Percentiles rank a stretch among this genome's conserved stretches.
These are phyloP conservation scores for Psilocybe sp. DNA, from an alignment of 768 basidiomycete species.

Conservation along the genomic window DNA sequence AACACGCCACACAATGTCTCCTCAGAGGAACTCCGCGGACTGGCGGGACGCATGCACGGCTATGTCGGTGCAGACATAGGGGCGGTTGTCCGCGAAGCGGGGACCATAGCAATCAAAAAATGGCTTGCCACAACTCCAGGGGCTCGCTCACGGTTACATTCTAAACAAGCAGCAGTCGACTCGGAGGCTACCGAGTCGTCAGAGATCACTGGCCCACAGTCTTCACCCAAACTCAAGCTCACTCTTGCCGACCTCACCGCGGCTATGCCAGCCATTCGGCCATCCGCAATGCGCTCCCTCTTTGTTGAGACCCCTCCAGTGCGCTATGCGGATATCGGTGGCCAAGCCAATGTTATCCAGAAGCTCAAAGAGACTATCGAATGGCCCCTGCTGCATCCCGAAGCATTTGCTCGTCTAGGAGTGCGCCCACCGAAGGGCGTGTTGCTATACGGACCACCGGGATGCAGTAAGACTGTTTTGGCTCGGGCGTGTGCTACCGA, in stretches of 20 bases:
- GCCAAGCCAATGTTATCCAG: conserved; percentile 77
- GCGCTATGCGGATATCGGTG: conserved; percentile 86
- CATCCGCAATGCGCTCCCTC: conserved; percentile 92
- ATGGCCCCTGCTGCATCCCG: conserved; percentile 89
- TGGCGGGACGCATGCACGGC: conserved; percentile 85
- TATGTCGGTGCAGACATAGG: conserved; percentile 97
- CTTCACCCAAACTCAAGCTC: conserved; percentile 34
- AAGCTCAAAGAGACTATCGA: conserved; percentile 90
- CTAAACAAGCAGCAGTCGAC: too few species aligned
- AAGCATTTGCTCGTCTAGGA: conserved; percentile 83
- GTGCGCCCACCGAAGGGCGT: conserved; percentile 88
- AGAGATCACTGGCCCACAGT: conserved; percentile 10
- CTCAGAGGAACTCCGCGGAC: conserved; percentile 51
- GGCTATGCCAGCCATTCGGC: conserved; percentile 77
- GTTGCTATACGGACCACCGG: conserved; percentile 91
- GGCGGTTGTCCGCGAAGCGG: conserved; percentile 90
- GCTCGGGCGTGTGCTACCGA: conserved; percentile 92
- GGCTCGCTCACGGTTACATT: too few species aligned
- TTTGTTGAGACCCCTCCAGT: conserved; percentile 85
- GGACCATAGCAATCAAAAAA: conserved; percentile 87
- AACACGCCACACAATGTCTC: conserved; percentile 78
- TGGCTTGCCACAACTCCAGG: conserved; percentile 38
- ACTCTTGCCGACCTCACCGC: conserved; percentile 60
- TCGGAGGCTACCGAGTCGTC: conserved; percentile 8
- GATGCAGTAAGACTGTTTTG: conserved; percentile 95